phyloP scores from a whole-genome alignment of 805 yeast genomes.

The Metschnikowia henanensis region DNA sequence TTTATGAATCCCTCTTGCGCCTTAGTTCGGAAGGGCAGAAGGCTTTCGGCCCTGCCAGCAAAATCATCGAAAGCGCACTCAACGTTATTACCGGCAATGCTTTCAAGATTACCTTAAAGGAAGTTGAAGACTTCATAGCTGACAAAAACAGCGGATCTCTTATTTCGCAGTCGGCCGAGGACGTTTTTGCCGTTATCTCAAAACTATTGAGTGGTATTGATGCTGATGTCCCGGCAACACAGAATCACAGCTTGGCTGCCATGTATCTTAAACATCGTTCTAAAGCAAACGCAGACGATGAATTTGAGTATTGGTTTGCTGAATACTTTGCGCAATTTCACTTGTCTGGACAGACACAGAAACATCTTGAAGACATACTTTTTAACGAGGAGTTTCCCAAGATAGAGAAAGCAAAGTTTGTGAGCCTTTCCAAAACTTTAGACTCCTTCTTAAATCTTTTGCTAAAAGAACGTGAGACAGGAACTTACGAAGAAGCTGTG shows the following conservation, averaged over 20 bases:
- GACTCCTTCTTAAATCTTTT: conserved; percentile 17
- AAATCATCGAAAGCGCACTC: neutral
- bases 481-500: conserved; percentile 7
- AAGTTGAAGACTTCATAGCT: conserved; percentile 5
- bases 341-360: conserved; percentile 11
- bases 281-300: neutral
- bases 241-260: neutral
- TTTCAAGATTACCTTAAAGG: neutral
- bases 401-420: neutral
- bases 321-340: conserved; percentile 16
- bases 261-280: conserved; percentile 2
- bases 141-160: neutral
- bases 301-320: conserved; percentile 10
- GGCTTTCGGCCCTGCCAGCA: conserved; percentile 3
- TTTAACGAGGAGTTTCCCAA: conserved; percentile 1
- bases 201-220: neutral
- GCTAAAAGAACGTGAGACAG: conserved; percentile 14
- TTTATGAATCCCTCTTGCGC: neutral
- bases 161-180: neutral
- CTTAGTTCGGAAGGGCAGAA: neutral
- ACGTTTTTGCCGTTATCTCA: conserved; percentile 3
- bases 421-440: conserved; percentile 4
- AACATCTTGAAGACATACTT: neutral
- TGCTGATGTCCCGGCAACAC: neutral
- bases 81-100: neutral